phyloP scores from a whole-genome alignment of 106 monocot genomes.

The Acorus gramineus region DNA sequence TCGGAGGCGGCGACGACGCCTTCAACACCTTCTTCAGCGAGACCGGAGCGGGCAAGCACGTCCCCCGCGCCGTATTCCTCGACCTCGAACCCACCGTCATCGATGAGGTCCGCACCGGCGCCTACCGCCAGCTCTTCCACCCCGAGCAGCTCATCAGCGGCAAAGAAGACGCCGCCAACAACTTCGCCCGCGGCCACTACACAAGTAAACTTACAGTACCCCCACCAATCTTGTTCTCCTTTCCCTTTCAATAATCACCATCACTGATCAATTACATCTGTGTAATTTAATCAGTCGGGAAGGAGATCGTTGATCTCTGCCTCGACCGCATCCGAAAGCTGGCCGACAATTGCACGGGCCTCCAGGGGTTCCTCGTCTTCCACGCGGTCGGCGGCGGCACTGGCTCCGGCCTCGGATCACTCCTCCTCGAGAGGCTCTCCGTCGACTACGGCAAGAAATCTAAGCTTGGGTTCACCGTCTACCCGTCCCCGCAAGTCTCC shows the following conservation, averaged over 20 bases:
- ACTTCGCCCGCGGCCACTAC: conserved; percentile 36
- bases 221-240: too few species aligned
- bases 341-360: conserved; percentile 13
- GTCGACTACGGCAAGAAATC: conserved; percentile 18
- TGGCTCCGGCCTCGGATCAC: conserved; percentile 12
- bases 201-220: conserved; percentile 8
- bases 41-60: conserved; percentile 15
- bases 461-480: conserved; percentile 15
- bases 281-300: conserved; percentile 1
- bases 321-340: conserved; percentile 16
- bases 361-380: conserved; percentile 14
- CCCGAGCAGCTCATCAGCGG: conserved; percentile 37
- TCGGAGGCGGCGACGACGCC: too few species aligned
- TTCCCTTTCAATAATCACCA: too few species aligned
- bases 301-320: conserved; percentile 15
- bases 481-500: conserved; percentile 14
- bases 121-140: conserved; percentile 31
- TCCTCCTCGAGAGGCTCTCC: conserved; percentile 10
- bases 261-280: too few species aligned
- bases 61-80: conserved; percentile 20
- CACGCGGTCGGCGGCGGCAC: conserved; percentile 13
- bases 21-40: conserved; percentile 4
- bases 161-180: conserved; percentile 31
- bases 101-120: conserved; percentile 25
- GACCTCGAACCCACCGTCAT: conserved; percentile 30